A percentile compares a stretch with the other conserved stretches of the same genome.
Evolutionary conservation across 192 early-diverging fungal species (phyloP).

Genomic region (Linnemannia exigua): DNA sequence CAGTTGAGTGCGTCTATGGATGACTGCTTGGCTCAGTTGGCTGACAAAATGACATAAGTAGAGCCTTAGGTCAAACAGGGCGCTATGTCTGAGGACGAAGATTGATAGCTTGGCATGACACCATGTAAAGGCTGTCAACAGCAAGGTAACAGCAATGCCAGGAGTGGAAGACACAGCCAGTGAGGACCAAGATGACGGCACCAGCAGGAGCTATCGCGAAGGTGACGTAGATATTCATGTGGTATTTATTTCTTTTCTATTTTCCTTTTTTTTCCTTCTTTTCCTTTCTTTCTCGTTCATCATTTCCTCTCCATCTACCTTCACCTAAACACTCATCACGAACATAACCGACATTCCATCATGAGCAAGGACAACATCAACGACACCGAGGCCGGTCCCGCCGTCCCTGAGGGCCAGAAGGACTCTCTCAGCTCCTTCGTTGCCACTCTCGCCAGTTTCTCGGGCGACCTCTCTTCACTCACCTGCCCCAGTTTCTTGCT

Average conservation of each 20-base stretch:
- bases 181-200: neutral
- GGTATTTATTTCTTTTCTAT: neutral
- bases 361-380: slow-evolving; percentile 47
- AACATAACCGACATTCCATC: neutral
- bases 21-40: neutral
- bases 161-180: no score
- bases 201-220: neutral
- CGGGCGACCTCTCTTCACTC: slow-evolving; percentile 84
- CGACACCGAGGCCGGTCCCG: slow-evolving; percentile 25
- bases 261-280: neutral
- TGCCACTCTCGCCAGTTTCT: slow-evolving; percentile 80
- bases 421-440: slow-evolving; percentile 76
- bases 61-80: no score
- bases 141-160: no score
- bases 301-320: neutral
- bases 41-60: neutral
- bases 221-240: neutral
- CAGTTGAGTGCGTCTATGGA: neutral
- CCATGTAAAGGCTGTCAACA: no score
- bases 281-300: neutral
- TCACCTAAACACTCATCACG: neutral
- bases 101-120: neutral
- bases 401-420: slow-evolving; percentile 72
- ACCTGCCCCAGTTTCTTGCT: slow-evolving; percentile 87
- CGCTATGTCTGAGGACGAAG: no score